These are phyloP conservation scores for Dendrobium chrysotoxum DNA, from an alignment of 106 monocot species.

Conservation along the genomic window DNA sequence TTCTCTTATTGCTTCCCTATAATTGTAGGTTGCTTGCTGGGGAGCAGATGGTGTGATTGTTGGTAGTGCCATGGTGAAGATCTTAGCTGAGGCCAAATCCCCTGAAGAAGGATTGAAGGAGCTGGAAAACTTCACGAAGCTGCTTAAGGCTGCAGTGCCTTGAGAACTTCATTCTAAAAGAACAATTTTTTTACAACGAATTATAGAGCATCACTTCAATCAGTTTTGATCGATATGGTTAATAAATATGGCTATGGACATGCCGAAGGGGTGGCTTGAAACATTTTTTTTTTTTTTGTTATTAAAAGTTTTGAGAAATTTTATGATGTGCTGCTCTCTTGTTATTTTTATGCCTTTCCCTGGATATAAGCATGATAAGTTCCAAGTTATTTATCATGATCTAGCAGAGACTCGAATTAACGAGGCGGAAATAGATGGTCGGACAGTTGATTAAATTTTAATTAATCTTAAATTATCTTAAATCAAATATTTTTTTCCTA, in stretches of 20 bases:
- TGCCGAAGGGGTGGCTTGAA: too few relatives aligned
- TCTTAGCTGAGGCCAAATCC: constrained; percentile 41
- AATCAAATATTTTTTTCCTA: too few relatives aligned
- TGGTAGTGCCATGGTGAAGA: constrained; percentile 60
- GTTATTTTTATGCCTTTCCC: too few relatives aligned
- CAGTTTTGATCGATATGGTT: neutral
- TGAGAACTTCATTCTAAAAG: constrained; percentile 2
- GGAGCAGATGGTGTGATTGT: constrained; percentile 76
- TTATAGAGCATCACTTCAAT: neutral
- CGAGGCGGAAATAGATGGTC: too few relatives aligned
- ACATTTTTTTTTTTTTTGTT: too few relatives aligned
- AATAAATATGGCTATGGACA: neutral
- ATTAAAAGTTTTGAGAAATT: too few relatives aligned
- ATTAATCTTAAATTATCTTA: too few relatives aligned
- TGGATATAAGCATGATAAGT: too few relatives aligned
- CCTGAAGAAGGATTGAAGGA: constrained; percentile 60
- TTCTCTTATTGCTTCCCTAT: neutral
- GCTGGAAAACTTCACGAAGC: constrained; percentile 40
- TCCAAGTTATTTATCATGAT: too few relatives aligned
- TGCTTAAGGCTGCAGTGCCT: constrained; percentile 42
- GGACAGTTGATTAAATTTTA: too few relatives aligned
- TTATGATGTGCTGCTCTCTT: too few relatives aligned
- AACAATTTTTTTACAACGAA: neutral
- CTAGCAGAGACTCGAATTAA: too few relatives aligned
- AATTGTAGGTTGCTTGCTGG: constrained; percentile 52